phyloP scores from a whole-genome alignment of 208 protist species.

The Plasmodiophora brassicae region DNA sequence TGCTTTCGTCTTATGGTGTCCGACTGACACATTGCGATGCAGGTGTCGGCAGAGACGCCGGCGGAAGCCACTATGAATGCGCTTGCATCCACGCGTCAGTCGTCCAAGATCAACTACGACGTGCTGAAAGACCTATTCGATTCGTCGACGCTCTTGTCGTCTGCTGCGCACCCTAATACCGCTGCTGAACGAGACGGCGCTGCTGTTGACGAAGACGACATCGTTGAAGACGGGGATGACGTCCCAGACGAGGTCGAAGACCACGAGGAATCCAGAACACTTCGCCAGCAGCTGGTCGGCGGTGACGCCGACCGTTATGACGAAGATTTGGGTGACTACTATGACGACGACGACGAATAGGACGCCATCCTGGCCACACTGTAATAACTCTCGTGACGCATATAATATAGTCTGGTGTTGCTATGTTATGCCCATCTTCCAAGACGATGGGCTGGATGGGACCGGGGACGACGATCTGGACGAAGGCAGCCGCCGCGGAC shows the following conservation, averaged over 20 bases:
- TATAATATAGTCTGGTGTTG: no score
- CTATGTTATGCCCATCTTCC: no score
- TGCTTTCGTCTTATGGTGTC: neutral
- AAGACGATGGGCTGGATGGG: no score
- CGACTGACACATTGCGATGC: neutral
- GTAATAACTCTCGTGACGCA: no score
- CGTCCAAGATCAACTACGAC: slow-evolving; percentile 52
- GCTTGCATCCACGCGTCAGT: slow-evolving; percentile 33
- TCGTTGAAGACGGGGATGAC: neutral
- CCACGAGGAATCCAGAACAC: no score
- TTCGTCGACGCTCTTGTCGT: neutral
- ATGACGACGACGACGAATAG: no score
- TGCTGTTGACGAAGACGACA: neutral
- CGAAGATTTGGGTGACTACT: no score
- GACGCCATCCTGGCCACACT: no score
- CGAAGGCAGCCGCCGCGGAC: no score
- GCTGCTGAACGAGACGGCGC: neutral
- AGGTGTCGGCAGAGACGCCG: slow-evolving; percentile 32
- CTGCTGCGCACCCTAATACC: neutral
- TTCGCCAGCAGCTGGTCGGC: no score
- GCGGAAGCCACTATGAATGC: slow-evolving; percentile 37
- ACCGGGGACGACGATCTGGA: no score
- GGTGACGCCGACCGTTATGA: no score
- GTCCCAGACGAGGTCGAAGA: neutral
- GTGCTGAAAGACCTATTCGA: slow-evolving; percentile 34